These are phyloP conservation scores for Aspergillus texensis DNA, from an alignment of 2,329 filamentous ascomycete genomes.

Conservation along the genomic window DNA sequence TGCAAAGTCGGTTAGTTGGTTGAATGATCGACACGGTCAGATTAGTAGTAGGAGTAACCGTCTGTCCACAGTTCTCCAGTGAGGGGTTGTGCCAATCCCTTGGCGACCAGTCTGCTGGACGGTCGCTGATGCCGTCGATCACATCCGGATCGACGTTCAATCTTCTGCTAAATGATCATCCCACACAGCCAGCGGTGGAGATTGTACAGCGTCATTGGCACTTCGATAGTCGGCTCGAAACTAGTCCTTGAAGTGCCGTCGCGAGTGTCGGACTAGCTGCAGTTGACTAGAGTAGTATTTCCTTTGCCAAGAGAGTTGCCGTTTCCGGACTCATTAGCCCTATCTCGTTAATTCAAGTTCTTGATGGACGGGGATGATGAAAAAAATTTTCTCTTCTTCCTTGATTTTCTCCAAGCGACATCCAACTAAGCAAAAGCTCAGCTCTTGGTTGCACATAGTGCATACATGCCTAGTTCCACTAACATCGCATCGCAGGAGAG, in stretches of 20 bases:
- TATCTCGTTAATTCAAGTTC: too few species aligned
- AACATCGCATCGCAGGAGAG: too few species aligned
- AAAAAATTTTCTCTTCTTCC: neutral
- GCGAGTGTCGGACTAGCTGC: neutral
- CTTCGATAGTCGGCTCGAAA: too few species aligned
- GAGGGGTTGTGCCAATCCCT: constrained; percentile 8
- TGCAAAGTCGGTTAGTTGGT: constrained; percentile 1
- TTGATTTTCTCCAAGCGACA: neutral
- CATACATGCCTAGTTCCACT: too few species aligned
- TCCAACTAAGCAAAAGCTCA: too few species aligned
- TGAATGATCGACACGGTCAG: constrained; percentile 7
- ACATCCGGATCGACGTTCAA: neutral
- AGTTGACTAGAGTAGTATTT: neutral
- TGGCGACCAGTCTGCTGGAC: constrained; percentile 2
- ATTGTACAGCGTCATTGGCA: too few species aligned
- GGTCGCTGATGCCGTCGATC: neutral
- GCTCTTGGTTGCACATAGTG: too few species aligned
- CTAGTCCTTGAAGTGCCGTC: neutral
- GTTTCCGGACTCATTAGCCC: neutral
- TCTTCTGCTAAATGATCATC: neutral
- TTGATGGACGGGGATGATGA: too few species aligned
- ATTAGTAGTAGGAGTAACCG: neutral
- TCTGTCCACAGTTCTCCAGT: neutral
- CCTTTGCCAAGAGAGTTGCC: neutral
- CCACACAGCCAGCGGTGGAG: neutral